Evolutionary conservation across 257 asterid genomes (phyloP).

Genomic region (Solanum chmielewskii): DNA sequence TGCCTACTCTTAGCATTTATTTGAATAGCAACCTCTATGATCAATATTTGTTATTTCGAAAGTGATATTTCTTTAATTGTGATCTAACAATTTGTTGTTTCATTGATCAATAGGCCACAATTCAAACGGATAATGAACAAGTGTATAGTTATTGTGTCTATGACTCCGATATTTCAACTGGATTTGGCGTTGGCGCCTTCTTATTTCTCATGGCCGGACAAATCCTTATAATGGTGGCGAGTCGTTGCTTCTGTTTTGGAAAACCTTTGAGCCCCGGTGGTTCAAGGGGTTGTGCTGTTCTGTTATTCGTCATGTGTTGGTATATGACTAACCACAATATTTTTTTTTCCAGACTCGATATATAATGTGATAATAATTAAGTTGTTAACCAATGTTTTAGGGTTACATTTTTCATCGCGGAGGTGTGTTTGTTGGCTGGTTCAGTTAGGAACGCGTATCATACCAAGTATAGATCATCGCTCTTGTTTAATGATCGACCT

Average conservation of each 20-base stretch:
- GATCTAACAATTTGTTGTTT: neutral
- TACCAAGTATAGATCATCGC: constrained; percentile 14
- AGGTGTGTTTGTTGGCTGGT: constrained; percentile 9
- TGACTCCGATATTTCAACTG: constrained; percentile 38
- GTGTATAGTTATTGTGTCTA: constrained; percentile 32
- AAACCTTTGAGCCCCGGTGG: constrained; percentile 26
- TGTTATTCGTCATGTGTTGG: constrained; percentile 31
- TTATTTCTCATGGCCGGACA: constrained; percentile 25
- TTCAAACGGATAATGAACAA: constrained; percentile 29
- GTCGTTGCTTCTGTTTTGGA: constrained; percentile 36
- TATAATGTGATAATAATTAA: neutral
- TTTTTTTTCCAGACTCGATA: neutral
- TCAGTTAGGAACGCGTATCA: constrained; percentile 12
- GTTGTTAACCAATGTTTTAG: neutral
- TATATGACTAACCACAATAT: neutral
- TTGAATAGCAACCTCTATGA: neutral
- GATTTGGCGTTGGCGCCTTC: constrained; percentile 37
- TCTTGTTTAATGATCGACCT: constrained; percentile 6
- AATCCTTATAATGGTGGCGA: constrained; percentile 15
- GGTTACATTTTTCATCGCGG: constrained; percentile 11
- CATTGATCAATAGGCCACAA: constrained; percentile 35
- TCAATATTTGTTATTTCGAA: neutral
- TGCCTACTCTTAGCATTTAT: neutral
- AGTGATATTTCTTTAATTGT: neutral
- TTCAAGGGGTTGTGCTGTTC: constrained; percentile 29